Percentiles rank a stretch among this genome's conserved stretches.
phyloP scores from a whole-genome alignment of 106 monocot species.

The Triglochin maritima region DNA sequence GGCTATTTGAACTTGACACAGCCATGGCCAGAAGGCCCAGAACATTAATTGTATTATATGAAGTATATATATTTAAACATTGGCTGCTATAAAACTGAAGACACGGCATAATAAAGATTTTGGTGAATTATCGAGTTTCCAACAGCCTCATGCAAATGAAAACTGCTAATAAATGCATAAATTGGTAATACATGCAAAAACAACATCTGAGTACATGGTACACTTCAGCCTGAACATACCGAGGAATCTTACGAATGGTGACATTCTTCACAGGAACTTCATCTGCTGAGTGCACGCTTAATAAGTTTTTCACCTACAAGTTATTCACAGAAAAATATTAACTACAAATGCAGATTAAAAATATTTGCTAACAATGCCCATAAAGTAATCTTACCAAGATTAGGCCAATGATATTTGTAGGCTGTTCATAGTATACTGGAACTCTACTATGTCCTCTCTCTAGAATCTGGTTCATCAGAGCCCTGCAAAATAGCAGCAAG shows the following conservation, averaged over 20 bases:
- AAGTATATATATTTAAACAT: too few relatives aligned
- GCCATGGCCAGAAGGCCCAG: too few relatives aligned
- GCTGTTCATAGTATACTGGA: constrained; percentile 79
- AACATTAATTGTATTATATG: too few relatives aligned
- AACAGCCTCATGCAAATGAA: too few relatives aligned
- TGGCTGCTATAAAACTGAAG: too few relatives aligned
- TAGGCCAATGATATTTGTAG: constrained; percentile 89
- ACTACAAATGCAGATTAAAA: not conserved
- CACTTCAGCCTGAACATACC: constrained; percentile 25
- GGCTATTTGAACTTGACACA: too few relatives aligned
- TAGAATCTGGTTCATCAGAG: constrained; percentile 65
- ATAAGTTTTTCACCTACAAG: constrained; percentile 81
- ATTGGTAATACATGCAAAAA: too few relatives aligned
- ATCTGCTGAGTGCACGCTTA: constrained; percentile 45
- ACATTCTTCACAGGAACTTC: constrained; percentile 72
- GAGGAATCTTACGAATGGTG: constrained; percentile 91
- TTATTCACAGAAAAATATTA: not conserved
- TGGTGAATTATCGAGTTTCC: too few relatives aligned
- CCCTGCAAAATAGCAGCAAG: constrained; percentile 21
- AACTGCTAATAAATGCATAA: too few relatives aligned
- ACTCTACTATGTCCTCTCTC: constrained; percentile 95
- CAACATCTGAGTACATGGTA: not conserved
- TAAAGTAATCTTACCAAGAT: constrained; percentile 39
- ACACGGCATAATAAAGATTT: too few relatives aligned
- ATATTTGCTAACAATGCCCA: not conserved